Evolutionary conservation across 2,329 filamentous ascomycete genomes (phyloP).

Genomic region (Pseudofabraea citricarpa): DNA sequence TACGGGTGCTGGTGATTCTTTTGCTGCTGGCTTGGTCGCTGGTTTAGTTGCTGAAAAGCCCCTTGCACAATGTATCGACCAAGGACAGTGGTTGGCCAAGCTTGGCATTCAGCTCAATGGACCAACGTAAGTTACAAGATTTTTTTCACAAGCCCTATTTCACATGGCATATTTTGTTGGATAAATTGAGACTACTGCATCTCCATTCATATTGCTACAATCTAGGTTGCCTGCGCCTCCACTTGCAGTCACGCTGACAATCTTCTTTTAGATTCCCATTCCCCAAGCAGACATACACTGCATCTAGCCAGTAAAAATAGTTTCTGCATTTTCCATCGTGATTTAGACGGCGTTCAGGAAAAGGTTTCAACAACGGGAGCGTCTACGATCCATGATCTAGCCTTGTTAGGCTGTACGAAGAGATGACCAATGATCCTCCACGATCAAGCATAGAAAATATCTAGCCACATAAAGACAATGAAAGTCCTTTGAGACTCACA

Average conservation of each 20-base stretch:
- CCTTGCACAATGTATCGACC: constrained; percentile 74
- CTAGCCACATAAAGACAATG: no score
- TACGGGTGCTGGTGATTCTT: constrained; percentile 94
- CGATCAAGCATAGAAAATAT: constrained; percentile 27
- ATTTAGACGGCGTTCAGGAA: constrained; percentile 40
- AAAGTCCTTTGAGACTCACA: constrained; percentile 13
- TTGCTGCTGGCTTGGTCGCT: constrained; percentile 89
- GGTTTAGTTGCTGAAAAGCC: constrained; percentile 81
- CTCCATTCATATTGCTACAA: neutral
- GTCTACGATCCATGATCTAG: constrained; percentile 24
- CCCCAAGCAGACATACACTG: constrained; percentile 72
- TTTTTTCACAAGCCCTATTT: constrained; percentile 1
- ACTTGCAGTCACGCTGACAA: constrained; percentile 11
- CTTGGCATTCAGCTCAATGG: constrained; percentile 93
- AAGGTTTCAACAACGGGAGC: constrained; percentile 51
- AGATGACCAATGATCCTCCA: constrained; percentile 30
- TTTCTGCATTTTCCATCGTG: constrained; percentile 31
- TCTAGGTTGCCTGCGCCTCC: constrained; percentile 3
- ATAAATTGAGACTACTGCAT: no score
- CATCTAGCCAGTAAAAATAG: constrained; percentile 29
- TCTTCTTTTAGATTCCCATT: constrained; percentile 61
- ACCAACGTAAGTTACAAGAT: constrained; percentile 71
- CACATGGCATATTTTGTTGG: no score
- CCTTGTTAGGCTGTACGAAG: constrained; percentile 18
- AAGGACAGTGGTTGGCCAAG: constrained; percentile 94